Conservation (phyloP, 495 filamentous ascomycete species). For the Neurospora discreta region DNA sequence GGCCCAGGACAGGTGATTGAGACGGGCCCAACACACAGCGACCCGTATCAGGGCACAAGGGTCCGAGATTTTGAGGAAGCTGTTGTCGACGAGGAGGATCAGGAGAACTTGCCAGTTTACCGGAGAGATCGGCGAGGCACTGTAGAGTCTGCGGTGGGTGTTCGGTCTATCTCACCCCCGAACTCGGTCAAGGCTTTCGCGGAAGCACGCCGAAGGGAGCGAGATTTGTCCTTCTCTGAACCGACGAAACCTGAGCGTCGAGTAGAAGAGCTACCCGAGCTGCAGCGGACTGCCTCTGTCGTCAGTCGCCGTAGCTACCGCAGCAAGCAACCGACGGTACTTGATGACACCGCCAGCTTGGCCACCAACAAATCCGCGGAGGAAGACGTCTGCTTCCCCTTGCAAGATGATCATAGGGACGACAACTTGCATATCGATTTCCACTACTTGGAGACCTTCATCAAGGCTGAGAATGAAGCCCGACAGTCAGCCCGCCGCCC, state of each 20-base stretch:
- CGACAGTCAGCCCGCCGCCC: conserved; percentile 33
- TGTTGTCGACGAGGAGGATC: conserved; percentile 68
- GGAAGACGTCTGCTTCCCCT: conserved; percentile 79
- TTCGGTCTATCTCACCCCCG: conserved; percentile 71
- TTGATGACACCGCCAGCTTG: conserved; percentile 36
- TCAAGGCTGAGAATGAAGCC: conserved; percentile 40
- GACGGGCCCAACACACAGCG: conserved; percentile 12
- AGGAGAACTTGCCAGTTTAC: conserved; percentile 23
- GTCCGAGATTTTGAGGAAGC: conserved; percentile 60
- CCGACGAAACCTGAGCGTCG: conserved; percentile 20
- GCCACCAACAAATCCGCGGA: conserved; percentile 48
- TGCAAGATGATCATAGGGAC: conserved; percentile 36
- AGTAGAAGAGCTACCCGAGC: conserved; percentile 46
- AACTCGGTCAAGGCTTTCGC: conserved; percentile 98
- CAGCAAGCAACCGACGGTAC: conserved; percentile 34
- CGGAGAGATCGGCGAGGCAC: conserved; percentile 36
- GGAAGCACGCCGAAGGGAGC: conserved; percentile 52
- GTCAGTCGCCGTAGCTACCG: conserved; percentile 46
- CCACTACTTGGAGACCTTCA: conserved; percentile 78
- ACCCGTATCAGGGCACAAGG: conserved; percentile 19
- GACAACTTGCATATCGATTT: conserved; percentile 60
- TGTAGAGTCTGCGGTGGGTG: conserved; percentile 29
- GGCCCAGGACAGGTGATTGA: conserved; percentile 33
- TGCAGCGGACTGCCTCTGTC: conserved; percentile 63
- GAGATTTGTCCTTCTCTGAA: conserved; percentile 42